phyloP scores from a whole-genome alignment of 139 green algal species.

The Chlamydomonas sp. region DNA sequence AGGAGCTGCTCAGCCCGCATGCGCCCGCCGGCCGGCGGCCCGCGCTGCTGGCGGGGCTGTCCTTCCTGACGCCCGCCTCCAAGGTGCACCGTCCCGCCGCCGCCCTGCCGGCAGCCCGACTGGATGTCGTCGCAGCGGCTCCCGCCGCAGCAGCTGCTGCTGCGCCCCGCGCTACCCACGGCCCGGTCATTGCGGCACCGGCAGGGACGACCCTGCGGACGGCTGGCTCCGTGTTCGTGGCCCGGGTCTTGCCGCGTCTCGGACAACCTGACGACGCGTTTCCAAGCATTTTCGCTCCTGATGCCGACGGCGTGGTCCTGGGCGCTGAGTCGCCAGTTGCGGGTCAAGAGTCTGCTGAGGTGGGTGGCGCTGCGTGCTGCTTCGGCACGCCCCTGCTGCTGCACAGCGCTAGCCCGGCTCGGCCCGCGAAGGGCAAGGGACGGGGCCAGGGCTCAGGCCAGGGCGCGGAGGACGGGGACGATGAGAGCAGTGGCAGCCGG shows the following conservation, averaged over 20 bases:
- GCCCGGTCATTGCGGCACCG: too few species aligned
- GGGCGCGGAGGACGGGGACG: neutral
- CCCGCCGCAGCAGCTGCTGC: neutral
- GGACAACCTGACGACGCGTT: too few species aligned
- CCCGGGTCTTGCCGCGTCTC: too few species aligned
- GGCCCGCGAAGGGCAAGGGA: neutral
- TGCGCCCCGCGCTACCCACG: neutral
- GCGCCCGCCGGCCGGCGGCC: too few species aligned
- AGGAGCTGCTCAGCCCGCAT: neutral
- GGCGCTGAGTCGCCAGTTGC: neutral
- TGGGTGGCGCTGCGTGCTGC: neutral
- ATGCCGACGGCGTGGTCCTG: neutral
- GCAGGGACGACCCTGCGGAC: too few species aligned
- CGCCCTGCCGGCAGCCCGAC: neutral
- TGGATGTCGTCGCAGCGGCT: neutral
- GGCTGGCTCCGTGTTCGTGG: too few species aligned
- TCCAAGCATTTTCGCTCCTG: too few species aligned
- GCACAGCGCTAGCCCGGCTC: neutral
- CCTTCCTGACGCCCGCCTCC: slow-evolving; percentile 11
- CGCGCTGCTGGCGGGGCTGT: neutral
- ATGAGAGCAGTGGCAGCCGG: neutral
- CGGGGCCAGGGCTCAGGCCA: neutral
- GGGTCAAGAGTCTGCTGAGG: too few species aligned
- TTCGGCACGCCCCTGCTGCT: neutral
- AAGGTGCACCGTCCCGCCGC: neutral